Evolutionary conservation across 345 rosid genomes (phyloP), one percentile per base, ranked within the genome.

Genomic region (Anacardium occidentale): DNA sequence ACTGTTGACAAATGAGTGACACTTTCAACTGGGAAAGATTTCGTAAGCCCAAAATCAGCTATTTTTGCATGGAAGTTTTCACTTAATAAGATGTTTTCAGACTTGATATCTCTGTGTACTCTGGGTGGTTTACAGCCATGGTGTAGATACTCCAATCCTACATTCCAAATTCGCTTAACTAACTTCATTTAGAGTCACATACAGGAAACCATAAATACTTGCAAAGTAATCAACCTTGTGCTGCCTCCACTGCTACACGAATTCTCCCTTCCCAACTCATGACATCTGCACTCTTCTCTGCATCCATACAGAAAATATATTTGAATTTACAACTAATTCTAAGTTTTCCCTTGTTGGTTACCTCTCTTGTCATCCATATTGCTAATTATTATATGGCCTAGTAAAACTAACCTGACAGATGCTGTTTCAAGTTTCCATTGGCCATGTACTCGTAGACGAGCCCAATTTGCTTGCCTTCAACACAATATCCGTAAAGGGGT

Each of bases 91-190:
- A 90, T 90, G 77, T 90, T 88, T 2, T 81, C 63, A 32, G 83
- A 45, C 76, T 87, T 87, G 55, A 89, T 76, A 72, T 89, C 87
- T 74, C 92, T 83, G 22, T 85, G 92, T 32, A 90, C 78, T 72
- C 87, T 76, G 0, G 86, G 79, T 22, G 93, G 91, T 68, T 57
- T 85, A 79, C 89, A 75, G 37, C 92, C 89, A 73, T 77, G 59
- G 58, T 90, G 96, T n/a, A 90, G 78, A 54, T 90, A 88, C 51
- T 86, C 89, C 74, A 86, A 61, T 68, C 91, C 96, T 88, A 71
- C 64, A 40, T 37, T 20, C 25, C 40, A 63, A 15, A 24, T 69
- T 48, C n/a, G 47, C 3, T 13, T 13, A 5, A 45, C 37, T 60
- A 20, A 71, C 42, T 71, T 47, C 63, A 58, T 1, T 12, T 10